Conservation (phyloP, 164 flowering plant genomes). For the Malania oleifera region DNA sequence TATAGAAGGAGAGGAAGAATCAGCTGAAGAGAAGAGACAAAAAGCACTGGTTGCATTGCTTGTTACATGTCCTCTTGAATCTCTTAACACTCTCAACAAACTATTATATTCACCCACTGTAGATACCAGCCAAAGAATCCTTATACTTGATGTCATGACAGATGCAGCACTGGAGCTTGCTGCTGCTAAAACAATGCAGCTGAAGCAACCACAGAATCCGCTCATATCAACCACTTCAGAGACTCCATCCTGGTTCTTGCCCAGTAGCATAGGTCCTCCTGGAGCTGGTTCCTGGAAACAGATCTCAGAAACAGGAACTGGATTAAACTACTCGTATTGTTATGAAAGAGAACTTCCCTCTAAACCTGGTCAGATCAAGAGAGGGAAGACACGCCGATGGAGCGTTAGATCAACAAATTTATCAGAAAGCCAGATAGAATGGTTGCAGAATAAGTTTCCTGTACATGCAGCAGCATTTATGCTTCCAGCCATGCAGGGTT, state of each 20-base stretch:
- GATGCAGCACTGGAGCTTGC: constrained; percentile 92
- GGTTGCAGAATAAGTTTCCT: constrained; percentile 76
- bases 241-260: constrained; percentile 77
- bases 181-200: constrained; percentile 32
- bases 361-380: constrained; percentile 45
- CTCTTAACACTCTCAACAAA: constrained; percentile 61
- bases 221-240: constrained; percentile 64
- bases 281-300: constrained; percentile 89
- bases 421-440: constrained; percentile 38
- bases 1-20: constrained; percentile 89
- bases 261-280: constrained; percentile 61
- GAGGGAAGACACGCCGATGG: constrained; percentile 88
- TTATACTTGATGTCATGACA: constrained; percentile 92
- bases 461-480: constrained; percentile 92
- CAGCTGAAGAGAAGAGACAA: constrained; percentile 89
- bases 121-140: constrained; percentile 84
- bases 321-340: constrained; percentile 60
- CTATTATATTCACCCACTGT: constrained; percentile 81
- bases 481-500: constrained; percentile 96
- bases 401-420: constrained; percentile 35
- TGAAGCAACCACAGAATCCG: constrained; percentile 27
- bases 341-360: constrained; percentile 85
- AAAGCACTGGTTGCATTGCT: constrained; percentile 72
- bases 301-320: constrained; percentile 51
- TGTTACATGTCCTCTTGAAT: constrained; percentile 66